Conservation (phyloP, 208 protist species). For the Borovskyia barvae region DNA sequence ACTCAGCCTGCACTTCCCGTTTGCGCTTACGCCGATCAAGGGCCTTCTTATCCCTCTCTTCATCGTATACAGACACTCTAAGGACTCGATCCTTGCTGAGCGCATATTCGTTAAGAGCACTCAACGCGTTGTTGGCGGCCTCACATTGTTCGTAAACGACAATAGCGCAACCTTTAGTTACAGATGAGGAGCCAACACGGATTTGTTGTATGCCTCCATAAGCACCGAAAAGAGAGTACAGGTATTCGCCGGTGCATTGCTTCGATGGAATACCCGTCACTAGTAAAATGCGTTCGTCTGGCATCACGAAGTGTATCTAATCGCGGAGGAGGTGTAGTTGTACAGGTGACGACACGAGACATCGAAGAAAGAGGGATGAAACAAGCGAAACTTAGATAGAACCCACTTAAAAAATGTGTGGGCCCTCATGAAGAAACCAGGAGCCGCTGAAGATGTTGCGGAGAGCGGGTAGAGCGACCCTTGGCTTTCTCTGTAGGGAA, state of each 20-base stretch:
- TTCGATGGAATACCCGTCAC: slow-evolving; percentile 81
- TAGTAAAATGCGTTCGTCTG: slow-evolving; percentile 82
- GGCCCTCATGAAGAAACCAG: too few species aligned
- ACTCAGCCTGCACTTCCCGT: slow-evolving; percentile 74
- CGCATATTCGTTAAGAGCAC: slow-evolving; percentile 68
- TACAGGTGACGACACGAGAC: too few species aligned
- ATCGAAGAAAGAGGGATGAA: too few species aligned
- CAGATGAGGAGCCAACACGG: slow-evolving; percentile 52
- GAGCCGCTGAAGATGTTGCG: too few species aligned
- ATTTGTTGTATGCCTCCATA: slow-evolving; percentile 86
- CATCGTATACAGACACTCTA: slow-evolving; percentile 82
- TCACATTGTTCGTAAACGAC: slow-evolving; percentile 88
- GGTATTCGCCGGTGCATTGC: slow-evolving; percentile 61
- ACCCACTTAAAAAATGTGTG: too few species aligned
- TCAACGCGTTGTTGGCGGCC: slow-evolving; percentile 55
- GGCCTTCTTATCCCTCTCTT: slow-evolving; percentile 68
- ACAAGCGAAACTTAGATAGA: too few species aligned
- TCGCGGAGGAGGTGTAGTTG: too few species aligned
- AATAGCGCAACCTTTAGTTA: slow-evolving; percentile 82
- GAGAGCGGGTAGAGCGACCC: too few species aligned
- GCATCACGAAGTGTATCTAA: slow-evolving; percentile 41
- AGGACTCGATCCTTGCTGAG: slow-evolving; percentile 65
- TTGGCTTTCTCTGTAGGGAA: too few species aligned
- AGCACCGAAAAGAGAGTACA: slow-evolving; percentile 84
- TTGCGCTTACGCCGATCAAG: slow-evolving; percentile 77